These are phyloP conservation scores for Fusarium sarcochroum DNA, from an alignment of 2,329 filamentous ascomycete species.

Conservation along the genomic window DNA sequence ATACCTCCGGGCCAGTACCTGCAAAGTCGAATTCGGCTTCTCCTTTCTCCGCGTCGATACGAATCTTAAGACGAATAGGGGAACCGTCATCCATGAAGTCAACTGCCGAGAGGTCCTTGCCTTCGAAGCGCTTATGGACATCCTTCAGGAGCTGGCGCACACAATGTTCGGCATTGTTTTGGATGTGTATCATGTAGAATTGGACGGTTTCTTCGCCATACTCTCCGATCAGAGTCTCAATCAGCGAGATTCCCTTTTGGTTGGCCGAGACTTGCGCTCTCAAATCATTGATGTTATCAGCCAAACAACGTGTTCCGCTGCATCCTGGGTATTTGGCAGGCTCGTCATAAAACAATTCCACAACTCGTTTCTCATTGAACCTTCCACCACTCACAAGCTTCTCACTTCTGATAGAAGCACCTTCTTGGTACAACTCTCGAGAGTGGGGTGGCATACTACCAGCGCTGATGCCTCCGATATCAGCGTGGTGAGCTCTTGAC, in stretches of 20 bases:
- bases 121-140: slow-evolving; percentile 78
- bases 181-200: slow-evolving; percentile 87
- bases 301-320: slow-evolving; percentile 82
- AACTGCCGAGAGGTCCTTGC: slow-evolving; percentile 76
- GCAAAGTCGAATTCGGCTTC: slow-evolving; percentile 86
- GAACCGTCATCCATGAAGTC: slow-evolving; percentile 90
- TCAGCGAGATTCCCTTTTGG: slow-evolving; percentile 87
- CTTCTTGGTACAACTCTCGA: slow-evolving; percentile 73
- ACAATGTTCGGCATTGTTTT: slow-evolving; percentile 82
- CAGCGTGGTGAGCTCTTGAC: slow-evolving; percentile 85
- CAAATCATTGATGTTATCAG: slow-evolving; percentile 86
- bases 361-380: slow-evolving; percentile 84
- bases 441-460: slow-evolving; percentile 86
- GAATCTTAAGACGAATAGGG: slow-evolving; percentile 80
- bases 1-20: slow-evolving; percentile 84
- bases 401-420: slow-evolving; percentile 73
- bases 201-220: slow-evolving; percentile 84
- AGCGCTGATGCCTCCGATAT: slow-evolving; percentile 85
- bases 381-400: slow-evolving; percentile 81
- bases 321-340: slow-evolving; percentile 82
- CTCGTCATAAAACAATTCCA: slow-evolving; percentile 78
- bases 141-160: slow-evolving; percentile 81
- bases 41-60: slow-evolving; percentile 80
- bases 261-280: slow-evolving; percentile 89
- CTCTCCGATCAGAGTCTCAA: slow-evolving; percentile 80